Evolutionary conservation across 352 stramenopile species (phyloP), one percentile per base, ranked within the genome.

Genomic region (Peronosclerospora sorghi): DNA sequence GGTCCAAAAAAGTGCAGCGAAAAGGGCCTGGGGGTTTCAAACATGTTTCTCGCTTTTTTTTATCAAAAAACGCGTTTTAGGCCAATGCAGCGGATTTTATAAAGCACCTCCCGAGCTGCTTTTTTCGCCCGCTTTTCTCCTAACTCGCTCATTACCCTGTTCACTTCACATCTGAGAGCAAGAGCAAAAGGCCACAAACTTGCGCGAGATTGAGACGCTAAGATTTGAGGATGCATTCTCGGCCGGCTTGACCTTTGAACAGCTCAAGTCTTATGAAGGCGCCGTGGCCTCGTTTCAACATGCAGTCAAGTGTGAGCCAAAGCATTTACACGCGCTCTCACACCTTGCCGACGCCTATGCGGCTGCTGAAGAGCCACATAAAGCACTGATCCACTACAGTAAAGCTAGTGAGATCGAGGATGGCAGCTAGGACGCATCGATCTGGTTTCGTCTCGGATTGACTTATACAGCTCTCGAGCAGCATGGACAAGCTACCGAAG

Each of bases 231-330:
- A 86, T 44, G 70, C 72, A 4, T 59, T 86, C 18, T 60, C 65
- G 7, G 68, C 71, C n/a, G 73, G 73, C 9, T 49, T 79, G 24
- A 71, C 73, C 19, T 84, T 86, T 30, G 57, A 83, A 44, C 68
- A 86, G 48, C 47, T 86, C 8, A 53, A 62, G 34, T 65, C 64
- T 0, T 56, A 69, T 20, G 71, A 83, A 7, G 69, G 59, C 8
- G 73, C 73, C 2, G 23, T 69, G 23, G 53, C 51, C 27, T 56
- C 71, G 0, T 81, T 78, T 38, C 41, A 64, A 19, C 50, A 47
- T 32, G 73, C 73, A 0, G 54, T 72, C 10, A 41, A 54, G 13
- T 61, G 62, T 6, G 38, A 58, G n/a, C 66, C 73, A 5, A 54
- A 27, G n/a, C 59, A 83, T 39, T 49, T 76, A n/a, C 51, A 55